These are phyloP conservation scores for Sporothrix brasiliensis DNA, from an alignment of 2,329 filamentous ascomycete species.

Conservation along the genomic window DNA sequence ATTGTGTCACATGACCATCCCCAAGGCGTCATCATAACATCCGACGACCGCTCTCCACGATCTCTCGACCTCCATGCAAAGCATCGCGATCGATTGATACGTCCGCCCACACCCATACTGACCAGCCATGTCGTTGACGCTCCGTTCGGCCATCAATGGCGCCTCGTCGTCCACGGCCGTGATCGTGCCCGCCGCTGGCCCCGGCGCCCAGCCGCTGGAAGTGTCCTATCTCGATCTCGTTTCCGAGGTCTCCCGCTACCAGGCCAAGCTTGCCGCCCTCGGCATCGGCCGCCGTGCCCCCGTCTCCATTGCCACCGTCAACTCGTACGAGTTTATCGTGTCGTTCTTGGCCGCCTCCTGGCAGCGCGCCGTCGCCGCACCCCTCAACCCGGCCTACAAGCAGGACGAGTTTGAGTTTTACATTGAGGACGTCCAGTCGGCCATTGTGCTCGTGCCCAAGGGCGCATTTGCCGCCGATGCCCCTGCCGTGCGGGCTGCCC, in stretches of 20 bases:
- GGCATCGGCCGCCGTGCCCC: conserved; percentile 70
- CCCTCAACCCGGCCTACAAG: conserved; percentile 87
- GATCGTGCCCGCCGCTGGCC: conserved; percentile 68
- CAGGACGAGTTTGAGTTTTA: conserved; percentile 91
- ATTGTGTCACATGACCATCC: conserved; percentile 19
- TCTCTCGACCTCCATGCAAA: neutral
- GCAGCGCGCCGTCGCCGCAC: conserved; percentile 81
- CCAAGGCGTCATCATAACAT: conserved; percentile 20
- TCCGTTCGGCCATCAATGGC: conserved; percentile 56
- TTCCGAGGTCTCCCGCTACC: conserved; percentile 69
- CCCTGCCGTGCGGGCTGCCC: conserved; percentile 73
- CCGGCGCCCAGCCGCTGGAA: conserved; percentile 51
- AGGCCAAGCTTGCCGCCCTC: conserved; percentile 73
- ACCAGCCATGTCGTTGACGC: conserved; percentile 48
- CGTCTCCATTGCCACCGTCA: conserved; percentile 80
- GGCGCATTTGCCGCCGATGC: conserved; percentile 68
- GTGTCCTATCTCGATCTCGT: conserved; percentile 70
- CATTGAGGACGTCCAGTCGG: conserved; percentile 82
- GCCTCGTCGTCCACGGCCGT: conserved; percentile 58
- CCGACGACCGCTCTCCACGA: neutral
- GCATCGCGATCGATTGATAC: neutral
- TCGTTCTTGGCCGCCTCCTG: conserved; percentile 84
- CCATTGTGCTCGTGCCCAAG: conserved; percentile 73
- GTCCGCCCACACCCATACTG: neutral
- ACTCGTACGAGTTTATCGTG: conserved; percentile 86